phyloP scores from a whole-genome alignment of 176 grass and related monocot genomes.

The Phoenix roebelenii region DNA sequence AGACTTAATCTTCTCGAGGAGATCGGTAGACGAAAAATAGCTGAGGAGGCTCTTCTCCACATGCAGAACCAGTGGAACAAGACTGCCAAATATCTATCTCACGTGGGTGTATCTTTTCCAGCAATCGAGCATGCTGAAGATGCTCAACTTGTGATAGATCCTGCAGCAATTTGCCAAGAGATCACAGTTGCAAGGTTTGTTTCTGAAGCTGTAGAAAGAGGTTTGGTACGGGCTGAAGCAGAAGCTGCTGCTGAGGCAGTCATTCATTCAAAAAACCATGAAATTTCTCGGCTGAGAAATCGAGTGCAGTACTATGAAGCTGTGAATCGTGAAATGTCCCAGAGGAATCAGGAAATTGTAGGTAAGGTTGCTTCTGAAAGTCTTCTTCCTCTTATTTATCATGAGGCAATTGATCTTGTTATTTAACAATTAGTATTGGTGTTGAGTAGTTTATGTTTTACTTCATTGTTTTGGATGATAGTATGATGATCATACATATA shows the following conservation, averaged over 20 bases:
- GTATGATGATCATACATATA: too few relatives aligned
- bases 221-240: neutral
- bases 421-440: too few relatives aligned
- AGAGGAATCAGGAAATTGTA: constrained; percentile 19
- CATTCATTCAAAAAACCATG: constrained; percentile 24
- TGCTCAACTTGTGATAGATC: constrained; percentile 1
- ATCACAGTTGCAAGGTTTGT: constrained; percentile 14
- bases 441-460: too few relatives aligned
- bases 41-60: constrained; percentile 8
- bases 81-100: constrained; percentile 5
- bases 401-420: too few relatives aligned
- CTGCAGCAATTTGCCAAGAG: constrained; percentile 12
- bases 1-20: constrained; percentile 11
- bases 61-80: constrained; percentile 19
- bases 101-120: constrained; percentile 2
- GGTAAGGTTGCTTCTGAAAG: neutral
- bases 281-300: constrained; percentile 15
- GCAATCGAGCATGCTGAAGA: neutral
- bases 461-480: too few relatives aligned
- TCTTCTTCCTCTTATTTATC: too few relatives aligned
- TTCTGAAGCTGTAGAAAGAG: constrained; percentile 10
- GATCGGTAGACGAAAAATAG: constrained; percentile 7
- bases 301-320: constrained; percentile 24
- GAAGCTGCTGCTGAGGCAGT: constrained; percentile 4
- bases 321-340: constrained; percentile 25